Conservation (phyloP, 2,329 filamentous ascomycete species). For the Leptosphaerulina australis region DNA sequence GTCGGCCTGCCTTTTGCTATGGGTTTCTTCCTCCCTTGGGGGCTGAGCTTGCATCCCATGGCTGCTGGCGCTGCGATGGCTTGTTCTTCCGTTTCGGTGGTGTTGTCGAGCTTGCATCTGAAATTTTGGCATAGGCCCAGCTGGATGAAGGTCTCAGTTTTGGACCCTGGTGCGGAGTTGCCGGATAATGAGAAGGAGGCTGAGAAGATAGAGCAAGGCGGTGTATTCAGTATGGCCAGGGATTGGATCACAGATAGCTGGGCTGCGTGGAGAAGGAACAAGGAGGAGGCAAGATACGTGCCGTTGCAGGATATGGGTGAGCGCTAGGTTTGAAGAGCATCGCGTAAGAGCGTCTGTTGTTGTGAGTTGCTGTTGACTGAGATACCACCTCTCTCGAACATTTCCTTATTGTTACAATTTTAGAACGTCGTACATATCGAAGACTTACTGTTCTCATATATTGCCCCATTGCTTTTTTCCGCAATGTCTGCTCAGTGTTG, state of each 20-base stretch:
- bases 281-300: slow-evolving; percentile 53
- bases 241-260: slow-evolving; percentile 42
- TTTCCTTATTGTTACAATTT: slow-evolving; percentile 6
- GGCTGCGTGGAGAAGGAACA: slow-evolving; percentile 46
- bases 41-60: slow-evolving; percentile 88
- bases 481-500: no score
- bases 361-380: slow-evolving; percentile 3
- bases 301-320: slow-evolving; percentile 53
- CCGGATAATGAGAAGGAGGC: slow-evolving; percentile 36
- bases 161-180: slow-evolving; percentile 56
- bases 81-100: slow-evolving; percentile 85
- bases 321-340: slow-evolving; percentile 12
- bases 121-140: slow-evolving; percentile 83
- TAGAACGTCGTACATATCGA: no score
- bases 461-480: no score
- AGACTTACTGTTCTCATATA: no score
- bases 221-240: slow-evolving; percentile 28
- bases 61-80: slow-evolving; percentile 96
- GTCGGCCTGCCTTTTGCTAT: slow-evolving; percentile 94
- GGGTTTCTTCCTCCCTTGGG: slow-evolving; percentile 92
- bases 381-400: slow-evolving; percentile 8
- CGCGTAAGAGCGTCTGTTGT: not conserved
- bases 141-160: slow-evolving; percentile 80
- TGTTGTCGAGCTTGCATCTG: slow-evolving; percentile 79
- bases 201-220: slow-evolving; percentile 27